Base-by-base conservation (phyloP, 495 filamentous ascomycete genomes). In the Talaromyces proteolyticus region DNA sequence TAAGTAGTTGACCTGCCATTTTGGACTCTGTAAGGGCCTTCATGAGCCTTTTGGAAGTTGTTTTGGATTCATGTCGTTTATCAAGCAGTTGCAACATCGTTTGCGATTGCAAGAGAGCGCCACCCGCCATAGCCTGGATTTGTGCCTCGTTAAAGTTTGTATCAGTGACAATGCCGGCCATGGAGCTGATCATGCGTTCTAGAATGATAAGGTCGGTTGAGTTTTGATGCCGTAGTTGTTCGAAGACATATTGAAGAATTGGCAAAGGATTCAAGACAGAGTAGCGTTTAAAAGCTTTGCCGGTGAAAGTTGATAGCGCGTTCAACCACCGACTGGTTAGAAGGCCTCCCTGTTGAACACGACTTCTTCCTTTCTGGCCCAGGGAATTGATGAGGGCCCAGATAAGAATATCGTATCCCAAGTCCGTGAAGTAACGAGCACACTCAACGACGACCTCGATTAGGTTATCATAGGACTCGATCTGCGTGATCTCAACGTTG, bases 401-500 rank as follows among this genome's bases (percentile, higher is more conserved):
- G 24, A 89, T 87, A 47, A 96, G 75, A 37, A 96, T 87, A 62
- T 99, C 94, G 59, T 95, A 96, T 1, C 84, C 92, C 22, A 97
- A 76, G 47, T 87, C 81, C 1, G 92, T 95, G 59, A 96, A 96
- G 57, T 96, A 95, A 54, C 87, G 85, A 24, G 87, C 89, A 58
- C 89, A 96, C 61, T 95, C 89, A 23, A 96, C 89, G 44, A 99
- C 86, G 7, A 86, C 86, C 50, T 95, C 89, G 50, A 92, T 91
- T 26, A 97, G 77, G 59, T 96, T 96, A 59, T 86, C 86, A 63
- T 97, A 96, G 0, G 84, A 79, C 65, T 96, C 90, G 41, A 96
- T 90, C 58, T 96, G 90, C 25, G 75, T 78, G 48, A 97, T 78
- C 10, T 90, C 87, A 38, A 91, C 82, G 56, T 81, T 82, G 70